Evolutionary conservation across 257 asterid genomes (phyloP).

Genomic region (Primulina huaijiensis): DNA sequence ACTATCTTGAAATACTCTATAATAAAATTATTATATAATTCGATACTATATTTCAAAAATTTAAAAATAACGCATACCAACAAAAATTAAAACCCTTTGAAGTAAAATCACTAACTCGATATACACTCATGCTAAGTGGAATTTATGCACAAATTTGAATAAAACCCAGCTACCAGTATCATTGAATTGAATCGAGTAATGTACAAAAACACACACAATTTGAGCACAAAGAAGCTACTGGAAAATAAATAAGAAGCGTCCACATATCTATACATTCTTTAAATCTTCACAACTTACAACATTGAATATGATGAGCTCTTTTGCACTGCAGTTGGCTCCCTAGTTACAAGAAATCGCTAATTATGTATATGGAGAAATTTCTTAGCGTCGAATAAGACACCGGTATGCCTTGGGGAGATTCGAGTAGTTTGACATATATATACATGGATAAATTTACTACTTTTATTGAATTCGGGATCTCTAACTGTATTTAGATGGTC

Average conservation of each 20-base stretch:
- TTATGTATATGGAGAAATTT: background rate
- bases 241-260: background rate
- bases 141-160: background rate
- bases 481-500: conserved; percentile 17
- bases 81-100: background rate
- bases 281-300: background rate
- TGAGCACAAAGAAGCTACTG: background rate
- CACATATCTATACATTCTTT: background rate
- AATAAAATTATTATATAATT: too few species aligned
- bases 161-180: background rate
- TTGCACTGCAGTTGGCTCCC: background rate
- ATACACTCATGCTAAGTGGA: background rate
- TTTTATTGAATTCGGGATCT: conserved; percentile 12
- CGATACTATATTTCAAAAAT: too few species aligned
- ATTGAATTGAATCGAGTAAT: background rate
- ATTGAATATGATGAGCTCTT: background rate
- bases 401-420: background rate
- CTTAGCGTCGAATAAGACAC: background rate
- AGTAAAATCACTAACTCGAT: background rate
- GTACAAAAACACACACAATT: background rate
- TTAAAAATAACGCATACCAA: too few species aligned
- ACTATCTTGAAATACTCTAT: too few species aligned
- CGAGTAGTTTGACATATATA: background rate
- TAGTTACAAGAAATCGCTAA: background rate
- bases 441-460: conserved; percentile 17